Percentiles rank a stretch among this genome's conserved stretches.
Evolutionary conservation across 345 rosid species (phyloP).

Genomic region (Adansonia digitata): DNA sequence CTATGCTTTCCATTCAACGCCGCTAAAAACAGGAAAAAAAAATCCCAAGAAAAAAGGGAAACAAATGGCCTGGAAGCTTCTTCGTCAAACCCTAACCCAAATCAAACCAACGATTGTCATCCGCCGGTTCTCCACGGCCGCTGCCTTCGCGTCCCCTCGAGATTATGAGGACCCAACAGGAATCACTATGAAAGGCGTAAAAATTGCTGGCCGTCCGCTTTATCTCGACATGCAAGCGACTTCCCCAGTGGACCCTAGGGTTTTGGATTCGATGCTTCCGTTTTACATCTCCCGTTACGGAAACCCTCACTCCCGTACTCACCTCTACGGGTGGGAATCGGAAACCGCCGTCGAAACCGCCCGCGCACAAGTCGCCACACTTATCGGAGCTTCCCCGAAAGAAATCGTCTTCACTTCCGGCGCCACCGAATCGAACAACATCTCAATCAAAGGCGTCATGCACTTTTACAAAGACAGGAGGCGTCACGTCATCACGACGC

Average conservation of each 20-base stretch:
- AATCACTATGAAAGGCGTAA: constrained; percentile 51
- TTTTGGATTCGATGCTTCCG: constrained; percentile 78
- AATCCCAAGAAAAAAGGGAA: too few relatives aligned
- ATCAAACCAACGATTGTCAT: background rate
- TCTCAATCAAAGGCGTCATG: constrained; percentile 82
- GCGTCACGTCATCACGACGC: constrained; percentile 81
- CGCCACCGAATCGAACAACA: constrained; percentile 86
- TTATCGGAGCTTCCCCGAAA: constrained; percentile 79
- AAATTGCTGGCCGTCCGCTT: constrained; percentile 56
- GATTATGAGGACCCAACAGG: constrained; percentile 45
- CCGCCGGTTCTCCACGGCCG: constrained; percentile 27
- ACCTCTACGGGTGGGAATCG: constrained; percentile 97
- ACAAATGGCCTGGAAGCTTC: too few relatives aligned
- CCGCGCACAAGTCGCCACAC: constrained; percentile 57
- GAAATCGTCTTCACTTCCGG: constrained; percentile 89
- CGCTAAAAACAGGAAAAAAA: too few relatives aligned
- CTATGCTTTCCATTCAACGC: too few relatives aligned
- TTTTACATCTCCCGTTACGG: constrained; percentile 63
- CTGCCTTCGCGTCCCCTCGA: constrained; percentile 13
- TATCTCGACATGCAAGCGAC: constrained; percentile 81
- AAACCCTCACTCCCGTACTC: constrained; percentile 93
- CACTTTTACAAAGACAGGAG: constrained; percentile 83
- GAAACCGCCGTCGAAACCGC: constrained; percentile 78
- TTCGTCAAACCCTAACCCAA: constrained; percentile 18
- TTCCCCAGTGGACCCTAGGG: constrained; percentile 85